Conservation (phyloP, 306 rosid genomes). For the Medicago lupulina region DNA sequence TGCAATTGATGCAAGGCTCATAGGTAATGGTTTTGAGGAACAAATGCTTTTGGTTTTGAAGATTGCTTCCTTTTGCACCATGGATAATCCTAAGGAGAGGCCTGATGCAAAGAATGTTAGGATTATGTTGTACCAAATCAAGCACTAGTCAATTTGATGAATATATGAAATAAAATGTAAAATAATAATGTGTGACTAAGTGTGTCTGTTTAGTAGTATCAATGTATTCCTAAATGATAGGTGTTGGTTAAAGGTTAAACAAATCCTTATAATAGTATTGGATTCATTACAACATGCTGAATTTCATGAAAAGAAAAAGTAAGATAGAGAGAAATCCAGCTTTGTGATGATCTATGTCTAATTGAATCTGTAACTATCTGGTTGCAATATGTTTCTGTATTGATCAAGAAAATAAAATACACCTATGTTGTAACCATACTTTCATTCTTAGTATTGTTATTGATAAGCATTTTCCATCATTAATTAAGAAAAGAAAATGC, state of each 20-base stretch:
- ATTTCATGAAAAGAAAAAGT: background rate
- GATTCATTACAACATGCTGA: conserved; percentile 37
- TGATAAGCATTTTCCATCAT: background rate
- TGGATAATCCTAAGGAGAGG: conserved; percentile 84
- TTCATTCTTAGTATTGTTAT: background rate
- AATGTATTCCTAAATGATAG: background rate
- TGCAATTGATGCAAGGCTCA: conserved; percentile 65
- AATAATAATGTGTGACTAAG: background rate
- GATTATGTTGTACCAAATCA: conserved; percentile 80
- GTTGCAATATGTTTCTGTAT: conserved; percentile 5
- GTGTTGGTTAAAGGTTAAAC: background rate
- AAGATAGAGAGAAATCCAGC: background rate
- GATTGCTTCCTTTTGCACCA: conserved; percentile 90
- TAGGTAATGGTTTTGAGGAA: conserved; percentile 77
- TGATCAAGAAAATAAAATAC: conserved; percentile 19
- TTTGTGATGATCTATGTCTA: conserved; percentile 4
- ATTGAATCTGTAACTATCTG: background rate
- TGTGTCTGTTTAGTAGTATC: background rate
- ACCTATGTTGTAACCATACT: background rate
- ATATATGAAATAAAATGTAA: conserved; percentile 22
- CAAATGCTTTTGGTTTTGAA: conserved; percentile 90
- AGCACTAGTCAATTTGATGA: conserved; percentile 47
- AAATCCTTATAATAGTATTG: conserved; percentile 22
- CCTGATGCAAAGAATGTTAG: conserved; percentile 90
- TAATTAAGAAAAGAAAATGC: background rate